Conservation (phyloP, 306 rosid species). For the Sicyos edulis region DNA sequence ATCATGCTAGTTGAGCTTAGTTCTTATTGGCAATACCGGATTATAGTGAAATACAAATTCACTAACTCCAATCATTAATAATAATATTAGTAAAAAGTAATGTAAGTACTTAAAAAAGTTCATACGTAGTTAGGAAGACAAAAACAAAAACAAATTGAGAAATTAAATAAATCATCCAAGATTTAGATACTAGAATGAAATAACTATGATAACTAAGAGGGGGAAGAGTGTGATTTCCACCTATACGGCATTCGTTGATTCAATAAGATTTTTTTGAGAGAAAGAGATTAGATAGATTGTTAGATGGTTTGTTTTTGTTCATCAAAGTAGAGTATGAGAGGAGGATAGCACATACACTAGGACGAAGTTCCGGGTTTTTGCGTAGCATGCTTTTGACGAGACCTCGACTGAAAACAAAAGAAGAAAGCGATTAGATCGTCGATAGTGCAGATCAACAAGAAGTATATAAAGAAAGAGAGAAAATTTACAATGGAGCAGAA, state of each 20-base stretch:
- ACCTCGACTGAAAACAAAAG: slow-evolving; percentile 66
- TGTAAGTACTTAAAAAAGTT: too few species aligned
- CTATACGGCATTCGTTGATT: neutral
- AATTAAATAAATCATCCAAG: neutral
- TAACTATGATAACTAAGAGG: neutral
- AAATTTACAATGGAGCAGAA: slow-evolving; percentile 80
- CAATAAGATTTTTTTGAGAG: neutral
- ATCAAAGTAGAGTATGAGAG: slow-evolving; percentile 19
- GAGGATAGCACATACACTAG: slow-evolving; percentile 68
- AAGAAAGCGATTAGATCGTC: slow-evolving; percentile 6
- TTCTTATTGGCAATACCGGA: neutral
- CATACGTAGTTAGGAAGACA: neutral
- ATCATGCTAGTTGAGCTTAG: too few species aligned
- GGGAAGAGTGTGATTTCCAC: neutral
- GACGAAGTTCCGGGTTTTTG: slow-evolving; percentile 94
- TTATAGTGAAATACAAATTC: too few species aligned
- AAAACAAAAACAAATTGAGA: neutral
- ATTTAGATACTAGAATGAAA: neutral
- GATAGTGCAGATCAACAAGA: neutral
- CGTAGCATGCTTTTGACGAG: slow-evolving; percentile 98
- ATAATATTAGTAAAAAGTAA: too few species aligned
- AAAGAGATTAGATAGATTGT: neutral
- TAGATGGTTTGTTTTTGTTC: neutral
- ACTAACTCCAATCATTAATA: neutral
- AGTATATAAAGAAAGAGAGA: slow-evolving; percentile 10